Evolutionary conservation across 352 stramenopile genomes (phyloP), one percentile per base, ranked within the genome.

Genomic region (Bremia lactucae): DNA sequence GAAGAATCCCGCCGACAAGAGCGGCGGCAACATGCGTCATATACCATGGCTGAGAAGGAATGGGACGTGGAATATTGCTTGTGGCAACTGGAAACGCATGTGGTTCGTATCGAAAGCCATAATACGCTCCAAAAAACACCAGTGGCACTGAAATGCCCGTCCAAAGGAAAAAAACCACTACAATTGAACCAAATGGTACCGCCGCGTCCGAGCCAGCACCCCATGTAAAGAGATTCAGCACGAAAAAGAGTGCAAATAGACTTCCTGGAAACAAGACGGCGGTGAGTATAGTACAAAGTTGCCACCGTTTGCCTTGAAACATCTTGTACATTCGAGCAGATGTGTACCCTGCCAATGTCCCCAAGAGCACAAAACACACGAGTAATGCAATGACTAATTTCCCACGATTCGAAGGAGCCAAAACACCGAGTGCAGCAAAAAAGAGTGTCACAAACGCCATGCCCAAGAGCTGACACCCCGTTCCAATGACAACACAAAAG

Each of bases 291-390:
- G 96, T 99, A 46, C 84, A 97, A 55, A 96, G 68, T 65, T 99
- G 94, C 95, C 96, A 99, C 46, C 85, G 79, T 69, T 98, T 98
- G 49, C 96, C 96, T 62, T 98, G 98, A 76, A 99, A 99, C 53
- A 96, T 98, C 70, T 99, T 99, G 88, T 99, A 99, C 31, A 98
- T 80, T 42, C 92, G 78, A 16, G 96, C 89, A 16, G 90, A 96
- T 8, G 90, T 84, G 69, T 96, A 99, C 10, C 97, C 97, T 13
- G 93, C 91, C 21, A 99, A 65, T 48, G 86, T 88, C 23, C 96
- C 96, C 54, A 98, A 86, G 25, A 98, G 62, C 18, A 98, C 94
- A 62, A 98, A 99, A 36, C 98, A 83, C 8, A 99, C 70, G 2
- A 99, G 72, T 47, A 98, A 70, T 8, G 95, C 95, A 52, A 98